These are phyloP conservation scores for Phytophthora nicotianae DNA, from an alignment of 352 stramenopile genomes.

Conservation along the genomic window DNA sequence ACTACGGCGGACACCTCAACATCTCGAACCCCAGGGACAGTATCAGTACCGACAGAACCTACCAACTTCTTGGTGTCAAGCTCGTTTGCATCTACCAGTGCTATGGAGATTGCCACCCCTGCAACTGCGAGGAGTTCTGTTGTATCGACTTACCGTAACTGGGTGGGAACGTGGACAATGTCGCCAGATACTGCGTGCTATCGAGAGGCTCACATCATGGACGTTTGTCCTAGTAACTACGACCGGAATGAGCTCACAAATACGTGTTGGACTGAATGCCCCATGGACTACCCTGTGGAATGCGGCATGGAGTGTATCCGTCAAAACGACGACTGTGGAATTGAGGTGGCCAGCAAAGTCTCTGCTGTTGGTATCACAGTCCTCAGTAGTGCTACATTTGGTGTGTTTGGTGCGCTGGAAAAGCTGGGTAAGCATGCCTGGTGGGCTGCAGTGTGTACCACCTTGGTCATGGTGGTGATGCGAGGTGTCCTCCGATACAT, in stretches of 20 bases:
- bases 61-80: not conserved
- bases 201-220: slow-evolving; percentile 40
- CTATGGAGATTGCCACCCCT: slow-evolving; percentile 6
- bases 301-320: slow-evolving; percentile 61
- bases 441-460: slow-evolving; percentile 25
- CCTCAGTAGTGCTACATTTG: slow-evolving; percentile 42
- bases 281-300: slow-evolving; percentile 55
- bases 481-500: slow-evolving; percentile 36
- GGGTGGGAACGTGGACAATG: slow-evolving; percentile 43
- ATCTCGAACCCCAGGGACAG: not conserved
- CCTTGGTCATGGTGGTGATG: slow-evolving; percentile 29
- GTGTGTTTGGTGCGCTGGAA: slow-evolving; percentile 43
- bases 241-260: slow-evolving; percentile 46
- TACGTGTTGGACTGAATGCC: slow-evolving; percentile 65
- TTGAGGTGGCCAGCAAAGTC: slow-evolving; percentile 48
- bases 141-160: slow-evolving; percentile 35
- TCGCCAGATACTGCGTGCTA: slow-evolving; percentile 31
- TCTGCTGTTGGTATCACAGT: slow-evolving; percentile 40
- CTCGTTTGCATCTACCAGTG: not conserved
- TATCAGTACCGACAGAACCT: not conserved
- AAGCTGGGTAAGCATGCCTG: slow-evolving; percentile 27
- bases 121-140: slow-evolving; percentile 30
- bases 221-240: slow-evolving; percentile 45
- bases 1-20: not conserved
- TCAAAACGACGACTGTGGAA: slow-evolving; percentile 45